Evolutionary conservation across 2,329 filamentous ascomycete genomes (phyloP).

Genomic region (Ceratocystiopsis minuta): DNA sequence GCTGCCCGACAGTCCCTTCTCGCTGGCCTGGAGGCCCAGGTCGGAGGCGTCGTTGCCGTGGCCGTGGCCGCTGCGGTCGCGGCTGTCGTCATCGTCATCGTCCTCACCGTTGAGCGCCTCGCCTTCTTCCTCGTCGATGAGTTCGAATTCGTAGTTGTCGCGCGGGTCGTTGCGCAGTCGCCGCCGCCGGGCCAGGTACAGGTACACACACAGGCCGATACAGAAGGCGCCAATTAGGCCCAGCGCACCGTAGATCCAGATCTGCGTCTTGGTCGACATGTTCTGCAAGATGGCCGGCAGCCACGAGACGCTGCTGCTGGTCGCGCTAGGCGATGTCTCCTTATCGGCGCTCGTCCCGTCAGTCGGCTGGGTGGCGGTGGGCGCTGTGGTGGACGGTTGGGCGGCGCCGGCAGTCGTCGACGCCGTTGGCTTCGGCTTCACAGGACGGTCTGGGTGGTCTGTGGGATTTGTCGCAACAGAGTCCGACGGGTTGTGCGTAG

Average conservation of each 20-base stretch:
- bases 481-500: no score
- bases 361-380: background rate
- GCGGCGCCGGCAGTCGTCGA: slow-evolving; percentile 11
- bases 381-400: background rate
- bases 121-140: slow-evolving; percentile 66
- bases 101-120: slow-evolving; percentile 29
- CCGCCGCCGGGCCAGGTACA: slow-evolving; percentile 62
- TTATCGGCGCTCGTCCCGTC: slow-evolving; percentile 15
- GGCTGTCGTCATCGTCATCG: background rate
- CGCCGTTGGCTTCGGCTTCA: slow-evolving; percentile 21
- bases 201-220: slow-evolving; percentile 59
- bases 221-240: slow-evolving; percentile 78
- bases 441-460: slow-evolving; percentile 47
- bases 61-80: background rate
- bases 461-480: slow-evolving; percentile 29
- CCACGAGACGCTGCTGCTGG: slow-evolving; percentile 38
- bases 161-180: slow-evolving; percentile 55
- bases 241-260: slow-evolving; percentile 83
- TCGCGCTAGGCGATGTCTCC: slow-evolving; percentile 14
- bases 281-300: slow-evolving; percentile 78
- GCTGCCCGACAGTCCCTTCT: no score
- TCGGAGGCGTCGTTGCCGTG: slow-evolving; percentile 13
- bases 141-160: slow-evolving; percentile 86
- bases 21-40: no score
- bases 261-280: slow-evolving; percentile 67